Evolutionary conservation across 805 yeast genomes (phyloP).

Genomic region (Torulaspora maleeae): DNA sequence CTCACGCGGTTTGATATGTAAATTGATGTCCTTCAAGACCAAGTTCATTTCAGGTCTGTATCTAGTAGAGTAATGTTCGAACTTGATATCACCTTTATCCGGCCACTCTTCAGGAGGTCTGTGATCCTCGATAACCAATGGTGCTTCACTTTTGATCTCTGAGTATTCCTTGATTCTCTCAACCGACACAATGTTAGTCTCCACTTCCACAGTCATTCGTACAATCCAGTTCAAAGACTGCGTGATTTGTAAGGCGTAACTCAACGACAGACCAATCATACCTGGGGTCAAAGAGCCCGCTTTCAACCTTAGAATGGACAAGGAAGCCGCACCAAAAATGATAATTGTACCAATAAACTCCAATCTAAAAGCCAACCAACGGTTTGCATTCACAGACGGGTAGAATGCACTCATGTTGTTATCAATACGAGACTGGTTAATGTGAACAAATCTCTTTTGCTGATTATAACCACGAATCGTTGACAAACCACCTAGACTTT

Average conservation of each 20-base stretch:
- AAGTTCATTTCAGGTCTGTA: constrained; percentile 79
- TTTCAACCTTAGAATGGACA: constrained; percentile 65
- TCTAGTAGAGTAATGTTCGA: constrained; percentile 72
- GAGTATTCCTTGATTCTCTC: constrained; percentile 92
- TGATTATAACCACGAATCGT: constrained; percentile 74
- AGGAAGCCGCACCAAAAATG: constrained; percentile 78
- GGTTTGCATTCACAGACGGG: constrained; percentile 86
- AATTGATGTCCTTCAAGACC: constrained; percentile 62
- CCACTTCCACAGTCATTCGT: constrained; percentile 97
- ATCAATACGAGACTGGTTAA: constrained; percentile 71
- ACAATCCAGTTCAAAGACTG: constrained; percentile 96
- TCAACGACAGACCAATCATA: constrained; percentile 86
- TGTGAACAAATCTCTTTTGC: constrained; percentile 53
- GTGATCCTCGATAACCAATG: constrained; percentile 54
- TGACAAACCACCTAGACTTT: constrained; percentile 68
- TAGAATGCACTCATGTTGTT: constrained; percentile 86
- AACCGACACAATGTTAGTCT: constrained; percentile 93
- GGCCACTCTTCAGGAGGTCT: constrained; percentile 81
- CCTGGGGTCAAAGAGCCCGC: constrained; percentile 79
- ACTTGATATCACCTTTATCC: constrained; percentile 55
- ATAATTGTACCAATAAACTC: constrained; percentile 88
- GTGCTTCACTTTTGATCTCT: constrained; percentile 77
- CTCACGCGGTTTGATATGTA: constrained; percentile 66
- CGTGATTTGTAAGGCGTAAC: constrained; percentile 89
- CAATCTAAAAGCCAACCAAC: constrained; percentile 95